Evolutionary conservation across 1,284 basidiomycete species (phyloP).

Genomic region (Papiliotrema flavescens): DNA sequence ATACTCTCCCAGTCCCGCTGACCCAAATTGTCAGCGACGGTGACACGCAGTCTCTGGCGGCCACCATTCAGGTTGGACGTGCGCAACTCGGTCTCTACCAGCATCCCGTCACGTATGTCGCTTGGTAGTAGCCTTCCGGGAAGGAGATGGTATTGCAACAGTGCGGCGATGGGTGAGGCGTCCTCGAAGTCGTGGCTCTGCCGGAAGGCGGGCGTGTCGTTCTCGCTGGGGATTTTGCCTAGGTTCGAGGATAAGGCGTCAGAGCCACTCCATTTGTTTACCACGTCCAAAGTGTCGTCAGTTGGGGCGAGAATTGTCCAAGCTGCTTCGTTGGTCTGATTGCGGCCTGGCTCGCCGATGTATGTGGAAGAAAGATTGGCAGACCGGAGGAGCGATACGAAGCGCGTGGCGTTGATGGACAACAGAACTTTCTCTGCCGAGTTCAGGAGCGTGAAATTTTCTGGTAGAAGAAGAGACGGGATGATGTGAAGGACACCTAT

Average conservation of each 20-base stretch:
- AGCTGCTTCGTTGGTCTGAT: slow-evolving; percentile 53
- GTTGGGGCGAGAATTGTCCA: slow-evolving; percentile 83
- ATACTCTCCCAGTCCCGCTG: slow-evolving; percentile 43
- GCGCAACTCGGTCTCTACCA: slow-evolving; percentile 72
- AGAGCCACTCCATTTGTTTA: slow-evolving; percentile 38
- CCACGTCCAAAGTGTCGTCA: slow-evolving; percentile 69
- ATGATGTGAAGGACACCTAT: slow-evolving; percentile 81
- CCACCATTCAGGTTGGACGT: slow-evolving; percentile 64
- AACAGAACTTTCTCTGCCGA: slow-evolving; percentile 75
- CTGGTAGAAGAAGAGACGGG: slow-evolving; percentile 74
- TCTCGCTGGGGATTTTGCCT: too few relatives aligned
- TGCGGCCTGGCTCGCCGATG: slow-evolving; percentile 58
- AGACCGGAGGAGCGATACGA: slow-evolving; percentile 81
- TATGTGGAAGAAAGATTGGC: slow-evolving; percentile 66
- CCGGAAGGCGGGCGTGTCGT: too few relatives aligned
- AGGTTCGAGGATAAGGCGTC: neutral
- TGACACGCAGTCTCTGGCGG: slow-evolving; percentile 69
- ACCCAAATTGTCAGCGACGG: slow-evolving; percentile 51
- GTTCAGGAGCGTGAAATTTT: slow-evolving; percentile 66
- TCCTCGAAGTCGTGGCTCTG: slow-evolving; percentile 18
- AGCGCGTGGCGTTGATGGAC: slow-evolving; percentile 80
- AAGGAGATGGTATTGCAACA: slow-evolving; percentile 74
- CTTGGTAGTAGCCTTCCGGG: slow-evolving; percentile 67
- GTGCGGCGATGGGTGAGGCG: slow-evolving; percentile 32
- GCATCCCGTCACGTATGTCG: slow-evolving; percentile 67